Evolutionary conservation across 2,329 filamentous ascomycete genomes (phyloP), one percentile per base, ranked within the genome.

Genomic region (Dryadomyces quercus-mongolicae): DNA sequence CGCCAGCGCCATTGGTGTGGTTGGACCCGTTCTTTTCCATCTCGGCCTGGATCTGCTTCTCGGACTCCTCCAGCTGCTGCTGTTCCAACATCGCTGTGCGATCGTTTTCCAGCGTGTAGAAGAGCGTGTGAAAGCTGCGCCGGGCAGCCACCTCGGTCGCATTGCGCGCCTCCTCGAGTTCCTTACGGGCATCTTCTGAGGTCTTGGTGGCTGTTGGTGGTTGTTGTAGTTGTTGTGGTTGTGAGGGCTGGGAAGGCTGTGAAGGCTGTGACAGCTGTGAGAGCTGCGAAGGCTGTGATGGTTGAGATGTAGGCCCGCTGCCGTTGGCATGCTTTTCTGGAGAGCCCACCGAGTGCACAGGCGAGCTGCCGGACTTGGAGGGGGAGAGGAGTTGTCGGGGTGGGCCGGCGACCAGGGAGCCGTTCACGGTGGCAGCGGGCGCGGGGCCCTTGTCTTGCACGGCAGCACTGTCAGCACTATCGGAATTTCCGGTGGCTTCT

Each of bases 1-100:
- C 74, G 15, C 74, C 74, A 40, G 74, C 72, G 22, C 72, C 72
- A 52, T 18, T 20, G 31, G 47, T 31, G 13, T 22, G 49, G 38
- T 22, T 47, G 42, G 44, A 9, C 12, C 69, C 77, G 53, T 78
- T 80, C 63, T 83, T 78, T 53, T 91, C 90, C 77, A 95, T 93
- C 70, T 98, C 93, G 15, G 91, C 91, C 68, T 97, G 92, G 10
- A 97, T 85, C 67, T 95, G 90, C 66, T 94, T 86, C 67, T 98
- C 93, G 1, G 94, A 90, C 67, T 97, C 93, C 65, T 98, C 93
- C 25, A 98, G 78, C 68, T 92, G 89, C 68, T 97, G 90, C 69
- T 98, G 93, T 68, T 98, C 93, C 55, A 97, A 71, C 93, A 98
- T 97, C 50, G 93, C 93, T 62, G 92, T 89, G 54, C 88, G 82